A percentile compares a stretch with the other conserved stretches of the same genome.
Evolutionary conservation across 2,329 filamentous ascomycete genomes (phyloP).

Genomic region (Tolypocladium pustulatum): DNA sequence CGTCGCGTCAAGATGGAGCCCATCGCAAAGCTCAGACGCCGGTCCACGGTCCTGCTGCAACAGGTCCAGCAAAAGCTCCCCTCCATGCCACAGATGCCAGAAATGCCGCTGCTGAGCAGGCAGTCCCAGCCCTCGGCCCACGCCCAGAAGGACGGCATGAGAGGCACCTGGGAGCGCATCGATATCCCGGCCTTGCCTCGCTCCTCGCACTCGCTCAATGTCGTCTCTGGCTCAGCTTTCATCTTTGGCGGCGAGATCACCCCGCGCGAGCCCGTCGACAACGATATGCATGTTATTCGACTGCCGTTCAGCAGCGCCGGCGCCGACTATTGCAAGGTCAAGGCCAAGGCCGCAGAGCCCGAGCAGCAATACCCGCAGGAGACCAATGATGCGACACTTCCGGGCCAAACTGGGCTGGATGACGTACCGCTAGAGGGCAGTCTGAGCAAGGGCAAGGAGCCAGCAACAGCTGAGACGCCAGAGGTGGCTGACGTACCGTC

Average conservation of each 20-base stretch:
- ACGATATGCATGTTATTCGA: conserved; percentile 56
- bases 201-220: conserved; percentile 63
- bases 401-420: conserved; percentile 24
- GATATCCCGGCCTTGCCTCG: conserved; percentile 47
- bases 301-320: conserved; percentile 47
- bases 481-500: conserved; percentile 41
- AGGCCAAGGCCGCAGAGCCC: conserved; percentile 32
- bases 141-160: conserved; percentile 25
- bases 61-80: conserved; percentile 37
- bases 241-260: conserved; percentile 70
- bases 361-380: conserved; percentile 7
- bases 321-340: conserved; percentile 49
- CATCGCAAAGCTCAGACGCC: conserved; percentile 42
- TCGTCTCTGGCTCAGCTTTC: conserved; percentile 44
- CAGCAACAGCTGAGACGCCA: conserved; percentile 13
- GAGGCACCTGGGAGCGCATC: conserved; percentile 52
- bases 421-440: conserved; percentile 27
- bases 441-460: conserved; percentile 29
- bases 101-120: conserved; percentile 2
- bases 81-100: conserved; percentile 16
- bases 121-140: conserved; percentile 5
- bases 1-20: conserved; percentile 33
- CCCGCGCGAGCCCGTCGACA: conserved; percentile 59
- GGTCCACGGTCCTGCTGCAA: conserved; percentile 41
- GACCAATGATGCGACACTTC: conserved; percentile 6